Evolutionary conservation across 805 yeast species (phyloP), one percentile per base, ranked within the genome.

Genomic region (Metschnikowia vanudenii): DNA sequence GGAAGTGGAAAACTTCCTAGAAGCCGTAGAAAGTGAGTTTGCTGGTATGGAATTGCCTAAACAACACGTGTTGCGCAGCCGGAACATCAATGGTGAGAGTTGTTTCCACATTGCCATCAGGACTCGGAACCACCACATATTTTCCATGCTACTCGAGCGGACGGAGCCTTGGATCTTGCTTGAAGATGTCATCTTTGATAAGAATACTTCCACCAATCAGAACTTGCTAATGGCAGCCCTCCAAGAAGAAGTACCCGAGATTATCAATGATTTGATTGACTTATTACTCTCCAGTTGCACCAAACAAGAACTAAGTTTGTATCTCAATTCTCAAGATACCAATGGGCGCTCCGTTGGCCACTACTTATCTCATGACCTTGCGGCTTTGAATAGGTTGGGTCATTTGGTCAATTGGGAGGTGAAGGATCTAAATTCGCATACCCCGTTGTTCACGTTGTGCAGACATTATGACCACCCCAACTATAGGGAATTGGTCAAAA

Each of bases 401-500:
- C 60, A 60, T 1, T 75, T 69, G 37, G 67, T 90, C 4, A 73
- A 87, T 56, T 92, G 97, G 97, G 73, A 69, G 6, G 60, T 65
- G 12, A 76, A 75, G 42, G 97, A 91, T 59, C 51, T 57, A 11
- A 80, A 77, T 49, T 80, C 83, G 0, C 88, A 86, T 55, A 88
- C 97, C 0, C 95, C 97, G 0, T 66, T 92, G 9, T 80, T 85
- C 63, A 76, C 88, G 2, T 65, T 88, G 2, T 81, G 88, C 52
- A 68, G 96, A 45, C 81, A 90, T 52, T 91, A 91, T 63, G 97
- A 90, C 61, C 90, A 86, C 53, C 67, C 78, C 0, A 64, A 80
- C 29, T 91, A 90, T 61, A 60, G 69, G 2, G 58, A 58, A 3
- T 58, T 88, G 55, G 65, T 88, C 4, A 40, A 53, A 14, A 63